A percentile compares a stretch with the other conserved stretches of the same genome.
Evolutionary conservation across 345 rosid genomes (phyloP).

Genomic region (Mercurialis annua): DNA sequence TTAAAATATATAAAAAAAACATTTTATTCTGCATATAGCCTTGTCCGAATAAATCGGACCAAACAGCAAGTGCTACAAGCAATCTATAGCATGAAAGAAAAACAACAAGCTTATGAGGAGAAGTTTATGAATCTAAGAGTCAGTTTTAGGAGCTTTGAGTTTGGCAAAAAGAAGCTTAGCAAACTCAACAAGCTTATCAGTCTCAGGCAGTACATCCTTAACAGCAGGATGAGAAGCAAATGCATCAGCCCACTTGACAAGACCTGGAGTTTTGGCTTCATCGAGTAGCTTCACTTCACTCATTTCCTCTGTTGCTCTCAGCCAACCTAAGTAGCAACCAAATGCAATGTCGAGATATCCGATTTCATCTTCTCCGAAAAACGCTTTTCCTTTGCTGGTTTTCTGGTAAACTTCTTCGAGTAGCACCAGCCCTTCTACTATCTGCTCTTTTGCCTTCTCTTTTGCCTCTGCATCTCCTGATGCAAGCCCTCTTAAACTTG

Average conservation of each 20-base stretch:
- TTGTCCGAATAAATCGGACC: too few relatives aligned
- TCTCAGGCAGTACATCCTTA: slow-evolving; percentile 57
- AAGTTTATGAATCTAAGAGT: too few relatives aligned
- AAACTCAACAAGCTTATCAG: slow-evolving; percentile 58
- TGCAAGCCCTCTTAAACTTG: slow-evolving; percentile 25
- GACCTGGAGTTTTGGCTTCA: slow-evolving; percentile 39
- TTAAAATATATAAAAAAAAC: too few relatives aligned
- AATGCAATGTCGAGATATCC: slow-evolving; percentile 68
- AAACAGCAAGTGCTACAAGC: too few relatives aligned
- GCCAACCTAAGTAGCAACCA: slow-evolving; percentile 52
- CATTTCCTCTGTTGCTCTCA: slow-evolving; percentile 43
- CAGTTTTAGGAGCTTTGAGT: background rate
- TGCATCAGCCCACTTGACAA: slow-evolving; percentile 48
- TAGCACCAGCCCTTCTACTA: slow-evolving; percentile 36
- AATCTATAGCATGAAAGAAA: too few relatives aligned
- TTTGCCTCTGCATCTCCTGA: slow-evolving; percentile 34
- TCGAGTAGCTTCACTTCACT: slow-evolving; percentile 35
- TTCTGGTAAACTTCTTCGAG: slow-evolving; percentile 49
- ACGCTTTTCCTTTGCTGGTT: slow-evolving; percentile 57
- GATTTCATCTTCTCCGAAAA: slow-evolving; percentile 63
- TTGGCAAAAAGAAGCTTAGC: slow-evolving; percentile 28
- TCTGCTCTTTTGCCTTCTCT: slow-evolving; percentile 27
- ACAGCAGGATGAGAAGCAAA: slow-evolving; percentile 56
- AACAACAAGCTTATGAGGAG: too few relatives aligned
- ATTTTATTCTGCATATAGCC: too few relatives aligned